These are phyloP conservation scores for Aureobasidium sp. DNA, from an alignment of 2,329 filamentous ascomycete genomes.

Conservation along the genomic window DNA sequence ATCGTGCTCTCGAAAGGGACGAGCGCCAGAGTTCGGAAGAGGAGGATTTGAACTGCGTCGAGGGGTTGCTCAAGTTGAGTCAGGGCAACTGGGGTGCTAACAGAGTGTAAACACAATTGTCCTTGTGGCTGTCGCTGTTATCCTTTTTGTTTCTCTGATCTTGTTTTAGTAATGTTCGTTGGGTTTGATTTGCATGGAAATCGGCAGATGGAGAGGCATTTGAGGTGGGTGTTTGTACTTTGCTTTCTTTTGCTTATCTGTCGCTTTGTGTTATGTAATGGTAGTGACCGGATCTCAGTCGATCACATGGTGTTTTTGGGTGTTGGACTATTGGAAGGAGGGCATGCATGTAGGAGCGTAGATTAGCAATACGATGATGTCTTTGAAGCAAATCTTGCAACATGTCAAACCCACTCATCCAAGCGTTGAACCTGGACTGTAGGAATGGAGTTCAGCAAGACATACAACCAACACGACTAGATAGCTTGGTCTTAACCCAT, in stretches of 20 bases:
- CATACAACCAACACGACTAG: too few species aligned
- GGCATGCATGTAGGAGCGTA: not conserved
- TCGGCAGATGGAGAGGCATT: slow-evolving; percentile 1
- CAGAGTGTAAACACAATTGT: not conserved
- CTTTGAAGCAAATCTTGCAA: not conserved
- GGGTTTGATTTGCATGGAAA: not conserved
- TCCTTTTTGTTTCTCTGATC: not conserved
- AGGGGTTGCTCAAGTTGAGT: slow-evolving; percentile 15
- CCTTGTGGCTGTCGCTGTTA: not conserved
- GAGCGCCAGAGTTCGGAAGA: slow-evolving; percentile 32
- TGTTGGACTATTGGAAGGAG: not conserved
- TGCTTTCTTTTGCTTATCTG: not conserved
- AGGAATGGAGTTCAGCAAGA: too few species aligned
- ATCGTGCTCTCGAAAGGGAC: slow-evolving; percentile 11
- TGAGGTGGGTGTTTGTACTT: not conserved
- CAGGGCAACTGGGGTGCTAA: slow-evolving; percentile 66
- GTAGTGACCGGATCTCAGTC: not conserved
- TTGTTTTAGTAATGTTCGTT: not conserved
- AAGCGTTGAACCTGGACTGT: too few species aligned
- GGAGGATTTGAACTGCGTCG: slow-evolving; percentile 57
- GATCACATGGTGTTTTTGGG: not conserved
- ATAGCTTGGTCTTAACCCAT: too few species aligned
- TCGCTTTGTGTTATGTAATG: not conserved
- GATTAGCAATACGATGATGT: not conserved
- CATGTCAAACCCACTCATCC: too few species aligned